Conservation (phyloP, 805 yeast genomes). For the Kluyveromyces lactis region DNA sequence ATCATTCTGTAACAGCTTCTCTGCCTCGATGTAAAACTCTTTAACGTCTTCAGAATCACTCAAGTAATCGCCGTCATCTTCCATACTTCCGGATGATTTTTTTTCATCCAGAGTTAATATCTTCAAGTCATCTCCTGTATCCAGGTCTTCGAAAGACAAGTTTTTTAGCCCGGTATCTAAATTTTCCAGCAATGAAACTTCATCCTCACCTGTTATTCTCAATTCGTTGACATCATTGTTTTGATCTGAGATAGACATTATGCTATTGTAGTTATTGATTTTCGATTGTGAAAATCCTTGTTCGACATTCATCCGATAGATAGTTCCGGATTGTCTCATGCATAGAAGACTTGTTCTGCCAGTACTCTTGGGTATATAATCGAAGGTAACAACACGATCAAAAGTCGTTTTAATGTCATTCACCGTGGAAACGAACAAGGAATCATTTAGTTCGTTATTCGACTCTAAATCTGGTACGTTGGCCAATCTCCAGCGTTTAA, state of each 20-base stretch:
- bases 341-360: slow-evolving; percentile 65
- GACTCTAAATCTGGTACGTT: slow-evolving; percentile 33
- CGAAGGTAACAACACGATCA: slow-evolving; percentile 80
- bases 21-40: slow-evolving; percentile 25
- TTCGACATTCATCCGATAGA: slow-evolving; percentile 66
- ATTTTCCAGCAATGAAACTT: slow-evolving; percentile 15
- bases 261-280: slow-evolving; percentile 63
- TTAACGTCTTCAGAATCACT: slow-evolving; percentile 17
- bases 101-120: slow-evolving; percentile 1
- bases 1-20: slow-evolving; percentile 55
- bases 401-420: slow-evolving; percentile 65
- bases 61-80: slow-evolving; percentile 6
- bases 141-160: slow-evolving; percentile 27
- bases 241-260: slow-evolving; percentile 42
- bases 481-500: slow-evolving; percentile 77
- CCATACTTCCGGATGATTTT: slow-evolving; percentile 3
- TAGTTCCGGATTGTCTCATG: slow-evolving; percentile 85
- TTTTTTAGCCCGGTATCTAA: slow-evolving; percentile 15
- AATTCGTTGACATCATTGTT: slow-evolving; percentile 23
- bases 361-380: slow-evolving; percentile 56
- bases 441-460: slow-evolving; percentile 30
- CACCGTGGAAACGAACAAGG: slow-evolving; percentile 68
- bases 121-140: slow-evolving; percentile 13
- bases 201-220: slow-evolving; percentile 14
- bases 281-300: slow-evolving; percentile 56